Evolutionary conservation across 2,329 filamentous ascomycete species (phyloP).

Genomic region (Verticillium nubilum): DNA sequence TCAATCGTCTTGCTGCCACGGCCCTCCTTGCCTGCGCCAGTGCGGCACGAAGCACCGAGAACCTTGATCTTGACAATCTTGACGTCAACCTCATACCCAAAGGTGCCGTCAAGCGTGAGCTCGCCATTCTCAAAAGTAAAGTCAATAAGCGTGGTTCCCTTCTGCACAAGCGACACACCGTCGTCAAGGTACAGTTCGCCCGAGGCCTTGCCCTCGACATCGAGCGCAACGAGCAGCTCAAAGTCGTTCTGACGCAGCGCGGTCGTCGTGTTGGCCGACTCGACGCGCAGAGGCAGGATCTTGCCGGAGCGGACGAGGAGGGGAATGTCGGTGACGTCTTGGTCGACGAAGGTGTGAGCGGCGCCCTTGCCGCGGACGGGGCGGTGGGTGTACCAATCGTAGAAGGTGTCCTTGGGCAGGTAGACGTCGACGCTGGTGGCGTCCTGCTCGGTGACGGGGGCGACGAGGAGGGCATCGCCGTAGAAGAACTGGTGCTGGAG

Average conservation of each 20-base stretch:
- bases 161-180: conserved; percentile 39
- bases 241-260: conserved; percentile 60
- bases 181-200: conserved; percentile 70
- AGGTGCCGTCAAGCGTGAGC: conserved; percentile 46
- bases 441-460: conserved; percentile 60
- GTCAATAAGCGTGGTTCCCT: conserved; percentile 47
- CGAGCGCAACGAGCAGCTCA: conserved; percentile 60
- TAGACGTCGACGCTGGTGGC: conserved; percentile 58
- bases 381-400: conserved; percentile 72
- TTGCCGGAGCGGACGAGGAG: conserved; percentile 65
- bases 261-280: conserved; percentile 61
- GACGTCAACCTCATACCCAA: conserved; percentile 42
- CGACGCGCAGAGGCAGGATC: conserved; percentile 58
- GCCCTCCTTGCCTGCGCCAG: conserved; percentile 3
- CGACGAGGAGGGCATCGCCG: conserved; percentile 59
- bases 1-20: conserved; percentile 11
- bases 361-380: conserved; percentile 36
- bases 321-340: conserved; percentile 45
- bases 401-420: conserved; percentile 69
- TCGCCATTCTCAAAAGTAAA: conserved; percentile 53
- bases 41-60: conserved; percentile 27
- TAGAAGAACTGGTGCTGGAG: conserved; percentile 69
- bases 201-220: conserved; percentile 44
- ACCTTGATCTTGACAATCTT: conserved; percentile 45
- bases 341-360: conserved; percentile 17